Conservation (phyloP, 129 eudicot genomes). For the Centrapalus pauciflorus region DNA sequence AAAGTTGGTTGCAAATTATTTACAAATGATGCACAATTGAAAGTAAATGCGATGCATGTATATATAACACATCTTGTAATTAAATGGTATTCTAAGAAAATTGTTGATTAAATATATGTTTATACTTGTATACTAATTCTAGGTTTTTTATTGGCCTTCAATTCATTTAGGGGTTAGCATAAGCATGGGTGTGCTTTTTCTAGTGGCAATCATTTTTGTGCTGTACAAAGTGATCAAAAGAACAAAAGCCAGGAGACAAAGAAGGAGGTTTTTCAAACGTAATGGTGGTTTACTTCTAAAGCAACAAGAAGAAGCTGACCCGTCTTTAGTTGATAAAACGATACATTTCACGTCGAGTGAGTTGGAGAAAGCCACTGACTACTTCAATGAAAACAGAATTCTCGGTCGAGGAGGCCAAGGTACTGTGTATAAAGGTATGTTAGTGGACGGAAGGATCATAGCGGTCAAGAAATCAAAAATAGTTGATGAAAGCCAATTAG, state of each 20-base stretch:
- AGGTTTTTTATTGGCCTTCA: no score
- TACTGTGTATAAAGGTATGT: conserved; percentile 31
- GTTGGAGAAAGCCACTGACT: conserved; percentile 37
- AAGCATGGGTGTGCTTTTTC: conserved; percentile 5
- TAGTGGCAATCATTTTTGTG: background rate
- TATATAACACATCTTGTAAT: no score
- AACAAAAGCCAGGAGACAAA: conserved; percentile 5
- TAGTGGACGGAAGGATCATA: conserved; percentile 26
- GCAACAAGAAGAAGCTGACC: conserved; percentile 6
- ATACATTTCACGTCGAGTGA: conserved; percentile 23
- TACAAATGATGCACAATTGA: no score
- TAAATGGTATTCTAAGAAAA: no score
- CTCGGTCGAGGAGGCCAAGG: conserved; percentile 47
- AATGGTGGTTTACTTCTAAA: conserved; percentile 27
- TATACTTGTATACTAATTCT: no score
- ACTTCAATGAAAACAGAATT: conserved; percentile 28
- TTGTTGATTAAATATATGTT: no score
- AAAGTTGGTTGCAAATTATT: no score
- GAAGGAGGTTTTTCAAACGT: conserved; percentile 24
- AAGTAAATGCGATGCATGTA: no score
- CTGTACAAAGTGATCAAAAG: background rate
- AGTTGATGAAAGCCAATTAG: conserved; percentile 25
- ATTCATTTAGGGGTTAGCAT: conserved; percentile 13
- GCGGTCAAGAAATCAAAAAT: conserved; percentile 34
- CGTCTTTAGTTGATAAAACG: conserved; percentile 22